Evolutionary conservation across 2,329 filamentous ascomycete species (phyloP), one percentile per base, ranked within the genome.

Genomic region (Pseudophaeomoniella oleicola): DNA sequence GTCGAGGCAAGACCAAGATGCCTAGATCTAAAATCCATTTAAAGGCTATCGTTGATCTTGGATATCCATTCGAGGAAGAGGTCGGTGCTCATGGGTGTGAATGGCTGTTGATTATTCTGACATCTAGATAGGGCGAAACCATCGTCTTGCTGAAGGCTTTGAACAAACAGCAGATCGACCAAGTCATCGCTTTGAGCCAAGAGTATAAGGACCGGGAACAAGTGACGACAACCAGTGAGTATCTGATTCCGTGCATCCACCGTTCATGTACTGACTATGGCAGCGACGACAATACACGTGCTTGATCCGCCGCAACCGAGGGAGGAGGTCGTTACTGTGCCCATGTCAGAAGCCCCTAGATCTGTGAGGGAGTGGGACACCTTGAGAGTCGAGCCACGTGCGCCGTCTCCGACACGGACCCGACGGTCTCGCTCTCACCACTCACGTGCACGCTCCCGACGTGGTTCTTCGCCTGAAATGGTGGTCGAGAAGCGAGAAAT

Each of bases 1-100:
- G 82, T 61, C 86, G 81, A 56, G 87, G 87, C 49, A 93, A 87
- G 68, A 94, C 87, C 11, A 76, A 82, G 47, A 86, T 94, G 55
- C 87, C 87, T 1, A 76, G 74, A 40, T 73, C 80, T 39, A 66
- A 94, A 41, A 83, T 92, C 11, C 81, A 82, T 44, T 80, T 81
- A 53, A 71, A 78, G 42, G 87, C 84, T 2, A 71, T 94, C 19
- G 78, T 82, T 43, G 83, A 94, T 44, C 66, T 93, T 11, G 80
- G 82, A 10, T 94, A 94, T 57, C 83, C 84, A 0, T 94, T 78
- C 49, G 71, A 83, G 38, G 82, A 92, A 62, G 85, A 94, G 68
- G 84, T 87, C 58, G 47, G 72, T 54, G 22, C 34, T 15, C 10
- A 14, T 4, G 13, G 4, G 22, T 18, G 36, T 5, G 35, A 3